Base-by-base conservation (phyloP, 2,329 filamentous ascomycete species). In the Phyllosticta ampelicida region DNA sequence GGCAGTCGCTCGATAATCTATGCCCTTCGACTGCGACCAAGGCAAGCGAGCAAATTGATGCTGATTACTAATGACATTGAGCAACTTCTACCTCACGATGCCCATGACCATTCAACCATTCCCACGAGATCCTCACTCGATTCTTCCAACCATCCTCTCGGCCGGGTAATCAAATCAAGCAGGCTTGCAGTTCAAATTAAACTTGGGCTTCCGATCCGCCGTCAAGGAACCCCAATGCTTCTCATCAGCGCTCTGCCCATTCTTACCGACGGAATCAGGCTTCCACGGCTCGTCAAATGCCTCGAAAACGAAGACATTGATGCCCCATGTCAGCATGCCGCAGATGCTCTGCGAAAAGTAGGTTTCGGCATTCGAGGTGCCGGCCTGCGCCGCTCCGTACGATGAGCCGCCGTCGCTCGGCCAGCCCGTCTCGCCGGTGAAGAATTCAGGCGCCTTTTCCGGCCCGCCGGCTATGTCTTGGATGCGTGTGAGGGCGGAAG, bases 241-340 rank as follows among this genome's bases (percentile, higher is more conserved):
- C 78, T 88, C 85, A 65, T 85, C 80, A 53, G 77, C 79, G 10
- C 74, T 71, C 63, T 79, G 71, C 62, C 85, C 85, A 65, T 84
- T 82, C 67, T 86, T 79, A 65, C 86, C 85, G 61, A 79, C 72
- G 63, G 78, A 80, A 51, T 76, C 70, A 56, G 85, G 83, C 80
- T 88, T 88, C 82, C 83, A 86, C 60, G 80, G 75, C 79, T 89
- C 86, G 65, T 87, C 85, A 64, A 86, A 87, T 50, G 85, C 85
- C 77, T 88, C 85, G 64, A 89, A 89, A 73, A 81, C 86, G 74
- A 88, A 88, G 58, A 84, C 80, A 65, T 87, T 86, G 62, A 83
- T 77, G 61, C 82, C 83, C 82, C 83, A 86, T 62, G 76, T 77
- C 36, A 86, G 72, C 66, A 86, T 78, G 55, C 78, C 79, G 70